Evolutionary conservation across 2,329 filamentous ascomycete species (phyloP).

Genomic region (Penicillium sp.): DNA sequence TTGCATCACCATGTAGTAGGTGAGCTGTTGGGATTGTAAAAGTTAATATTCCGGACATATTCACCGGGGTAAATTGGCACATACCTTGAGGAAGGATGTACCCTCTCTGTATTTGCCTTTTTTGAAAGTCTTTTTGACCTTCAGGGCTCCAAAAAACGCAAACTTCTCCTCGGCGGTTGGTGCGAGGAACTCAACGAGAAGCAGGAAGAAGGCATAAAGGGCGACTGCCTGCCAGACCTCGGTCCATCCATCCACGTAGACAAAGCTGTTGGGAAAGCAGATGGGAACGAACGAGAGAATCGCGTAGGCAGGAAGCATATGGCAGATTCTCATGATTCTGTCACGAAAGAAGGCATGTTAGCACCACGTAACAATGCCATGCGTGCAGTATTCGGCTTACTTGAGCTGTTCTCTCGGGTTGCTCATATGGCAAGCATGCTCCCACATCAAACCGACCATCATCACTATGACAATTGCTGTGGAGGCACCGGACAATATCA

Average conservation of each 20-base stretch:
- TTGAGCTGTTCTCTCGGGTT: slow-evolving; percentile 2
- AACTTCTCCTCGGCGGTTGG: not conserved
- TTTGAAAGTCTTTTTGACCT: not conserved
- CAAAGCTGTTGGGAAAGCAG: not conserved
- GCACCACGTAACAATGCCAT: too few relatives aligned
- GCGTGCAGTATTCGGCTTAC: not conserved
- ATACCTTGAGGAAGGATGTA: not conserved
- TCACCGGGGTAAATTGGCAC: not conserved
- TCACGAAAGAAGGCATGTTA: not conserved
- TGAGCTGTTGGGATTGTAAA: not conserved
- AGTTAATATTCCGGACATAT: not conserved
- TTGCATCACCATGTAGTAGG: slow-evolving; percentile 1
- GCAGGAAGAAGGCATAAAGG: slow-evolving; percentile 1
- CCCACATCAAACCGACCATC: not conserved
- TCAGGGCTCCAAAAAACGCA: not conserved
- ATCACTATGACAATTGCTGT: not conserved
- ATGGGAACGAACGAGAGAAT: not conserved
- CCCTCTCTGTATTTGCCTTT: slow-evolving; percentile 4
- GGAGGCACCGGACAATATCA: not conserved
- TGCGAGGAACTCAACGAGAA: slow-evolving; percentile 4
- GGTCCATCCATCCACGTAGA: not conserved
- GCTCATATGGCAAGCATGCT: slow-evolving; percentile 6
- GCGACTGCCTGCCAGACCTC: slow-evolving; percentile 1
- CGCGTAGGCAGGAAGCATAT: slow-evolving; percentile 3
- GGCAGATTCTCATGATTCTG: slow-evolving; percentile 2